These are phyloP conservation scores for Ambrosiella xylebori DNA, from an alignment of 2,329 filamentous ascomycete genomes.

Conservation along the genomic window DNA sequence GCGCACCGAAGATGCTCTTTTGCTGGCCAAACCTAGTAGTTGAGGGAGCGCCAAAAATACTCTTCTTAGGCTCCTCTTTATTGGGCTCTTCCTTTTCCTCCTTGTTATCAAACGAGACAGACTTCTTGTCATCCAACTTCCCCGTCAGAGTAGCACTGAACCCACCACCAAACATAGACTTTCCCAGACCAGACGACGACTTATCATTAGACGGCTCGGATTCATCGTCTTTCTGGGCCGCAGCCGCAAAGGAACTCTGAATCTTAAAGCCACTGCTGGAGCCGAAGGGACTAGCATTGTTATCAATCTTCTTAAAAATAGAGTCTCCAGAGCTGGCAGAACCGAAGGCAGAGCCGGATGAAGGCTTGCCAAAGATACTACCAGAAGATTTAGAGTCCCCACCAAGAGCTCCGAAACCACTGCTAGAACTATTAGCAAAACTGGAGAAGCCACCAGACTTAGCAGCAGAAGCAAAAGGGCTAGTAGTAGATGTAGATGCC, in stretches of 20 bases:
- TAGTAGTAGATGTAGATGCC: conserved; percentile 15
- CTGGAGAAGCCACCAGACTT: conserved; percentile 29
- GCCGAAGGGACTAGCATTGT: conserved; percentile 23
- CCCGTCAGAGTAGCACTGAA: conserved; percentile 40
- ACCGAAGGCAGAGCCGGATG: conserved; percentile 16
- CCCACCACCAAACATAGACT: conserved; percentile 39
- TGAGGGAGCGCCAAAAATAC: conserved; percentile 17
- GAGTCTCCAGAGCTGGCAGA: conserved; percentile 16
- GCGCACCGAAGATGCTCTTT: conserved; percentile 2
- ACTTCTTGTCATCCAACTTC: conserved; percentile 28
- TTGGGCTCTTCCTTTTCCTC: not conserved
- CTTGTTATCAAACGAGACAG: not conserved
- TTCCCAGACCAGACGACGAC: conserved; percentile 18
- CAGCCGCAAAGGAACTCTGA: conserved; percentile 48
- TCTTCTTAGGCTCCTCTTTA: conserved; percentile 16
- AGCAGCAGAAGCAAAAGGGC: conserved; percentile 15
- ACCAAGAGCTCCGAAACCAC: conserved; percentile 36
- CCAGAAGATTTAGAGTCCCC: conserved; percentile 15
- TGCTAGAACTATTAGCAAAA: conserved; percentile 29
- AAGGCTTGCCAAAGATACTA: conserved; percentile 18
- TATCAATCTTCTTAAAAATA: conserved; percentile 19
- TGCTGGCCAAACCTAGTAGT: conserved; percentile 6
- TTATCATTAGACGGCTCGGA: conserved; percentile 15
- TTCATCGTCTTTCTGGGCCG: conserved; percentile 31
- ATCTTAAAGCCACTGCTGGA: conserved; percentile 42